Conservation (phyloP, 2,329 filamentous ascomycete species). For the Epichloe sibirici region DNA sequence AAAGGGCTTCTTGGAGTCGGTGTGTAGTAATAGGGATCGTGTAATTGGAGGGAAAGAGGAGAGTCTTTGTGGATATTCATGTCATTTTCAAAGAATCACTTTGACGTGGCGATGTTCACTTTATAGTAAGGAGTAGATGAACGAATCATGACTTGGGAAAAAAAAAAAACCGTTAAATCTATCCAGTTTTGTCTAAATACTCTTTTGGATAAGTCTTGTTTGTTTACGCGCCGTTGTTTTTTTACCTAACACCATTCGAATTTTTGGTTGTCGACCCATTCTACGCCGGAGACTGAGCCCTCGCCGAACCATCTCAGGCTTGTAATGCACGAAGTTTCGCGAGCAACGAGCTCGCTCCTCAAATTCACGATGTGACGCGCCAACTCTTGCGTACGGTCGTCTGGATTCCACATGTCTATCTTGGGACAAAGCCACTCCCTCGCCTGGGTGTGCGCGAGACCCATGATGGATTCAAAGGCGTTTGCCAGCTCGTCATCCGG, state of each 20-base stretch:
- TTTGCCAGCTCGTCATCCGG: constrained; percentile 31
- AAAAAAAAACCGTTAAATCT: not conserved
- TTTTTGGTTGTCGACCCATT: constrained; percentile 69
- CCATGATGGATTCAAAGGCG: constrained; percentile 50
- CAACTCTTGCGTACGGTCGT: constrained; percentile 35
- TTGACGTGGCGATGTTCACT: not conserved
- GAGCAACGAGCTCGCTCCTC: constrained; percentile 35
- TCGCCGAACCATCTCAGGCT: constrained; percentile 60
- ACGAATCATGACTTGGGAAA: not conserved
- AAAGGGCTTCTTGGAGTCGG: constrained; percentile 5
- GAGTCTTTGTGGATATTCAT: not conserved
- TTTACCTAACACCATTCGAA: constrained; percentile 57
- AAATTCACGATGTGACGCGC: constrained; percentile 34
- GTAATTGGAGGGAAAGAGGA: not conserved
- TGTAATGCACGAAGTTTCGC: constrained; percentile 56
- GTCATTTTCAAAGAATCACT: not conserved
- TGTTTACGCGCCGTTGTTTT: not conserved
- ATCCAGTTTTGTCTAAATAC: not conserved
- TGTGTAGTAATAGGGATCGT: not conserved
- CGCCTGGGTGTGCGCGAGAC: constrained; percentile 58
- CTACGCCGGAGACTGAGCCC: constrained; percentile 37
- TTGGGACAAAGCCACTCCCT: constrained; percentile 55
- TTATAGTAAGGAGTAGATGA: not conserved
- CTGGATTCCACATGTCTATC: constrained; percentile 78
- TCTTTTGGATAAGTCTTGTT: not conserved